Base-by-base conservation (phyloP, 306 rosid species). In the Glycyrrhiza uralensis region DNA sequence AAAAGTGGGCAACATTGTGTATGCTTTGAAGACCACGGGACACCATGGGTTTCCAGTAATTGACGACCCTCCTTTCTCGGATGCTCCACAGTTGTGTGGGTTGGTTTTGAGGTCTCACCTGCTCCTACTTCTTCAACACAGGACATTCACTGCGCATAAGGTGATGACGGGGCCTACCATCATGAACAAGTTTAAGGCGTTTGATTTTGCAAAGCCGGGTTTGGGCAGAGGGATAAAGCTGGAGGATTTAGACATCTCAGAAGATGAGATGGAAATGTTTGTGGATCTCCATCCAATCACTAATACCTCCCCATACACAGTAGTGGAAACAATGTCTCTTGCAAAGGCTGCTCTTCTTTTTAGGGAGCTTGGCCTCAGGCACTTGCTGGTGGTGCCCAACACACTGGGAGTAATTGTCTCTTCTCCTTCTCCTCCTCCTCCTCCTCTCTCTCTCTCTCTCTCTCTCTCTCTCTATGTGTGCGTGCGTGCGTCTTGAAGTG, bases 1-100 rank as follows among this genome's bases (percentile, higher is more conserved):
- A 62, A 92, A 85, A 69, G 97, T 92, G 51, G 90, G 85, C 33
- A 77, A 63, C 54, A 75, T 92, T 15, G 10, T 87, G 7, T 75
- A 87, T 13, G 84, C 84, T 10, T 68, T 92, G 41, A 78, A 65
- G 64, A 26, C 12, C 8, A 89, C 90, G 0, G 13, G 74, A 47
- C 96, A 92, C 50, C 80, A 89, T 4, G 97, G 93, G 7, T 92
- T 92, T 58, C 97, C 96, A 0, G 96, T 92, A 45, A 72, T 92
- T 45, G 91, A 92, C 7, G 90, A 87, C 66, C 93, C 91, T 9
- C 93, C 93, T 58, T 86, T 79, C 67, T 64, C 90, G 0, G 74
- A 68, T 45, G 70, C 87, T 46, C 66, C 91, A 0, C 86, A 89
- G 81, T 66, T 92, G 41, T 89, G 83, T n/a, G 97, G 97, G 10